These are phyloP conservation scores for Citrus trifoliata DNA, from an alignment of 345 rosid species.

Conservation along the genomic window DNA sequence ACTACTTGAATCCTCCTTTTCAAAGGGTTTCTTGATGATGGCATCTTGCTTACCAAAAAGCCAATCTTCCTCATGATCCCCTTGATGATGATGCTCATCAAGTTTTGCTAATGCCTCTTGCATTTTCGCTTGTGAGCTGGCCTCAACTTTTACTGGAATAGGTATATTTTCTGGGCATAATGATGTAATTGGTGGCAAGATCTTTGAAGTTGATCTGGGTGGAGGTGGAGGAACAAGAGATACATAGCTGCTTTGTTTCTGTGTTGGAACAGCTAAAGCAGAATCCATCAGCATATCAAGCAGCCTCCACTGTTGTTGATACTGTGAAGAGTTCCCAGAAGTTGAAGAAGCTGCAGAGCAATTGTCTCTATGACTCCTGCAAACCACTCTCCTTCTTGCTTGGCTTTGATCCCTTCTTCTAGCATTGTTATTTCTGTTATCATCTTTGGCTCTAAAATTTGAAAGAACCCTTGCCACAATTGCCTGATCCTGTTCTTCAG, in stretches of 20 bases:
- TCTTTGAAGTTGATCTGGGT: conserved; percentile 43
- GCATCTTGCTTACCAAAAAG: conserved; percentile 16
- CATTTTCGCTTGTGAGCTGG: conserved; percentile 22
- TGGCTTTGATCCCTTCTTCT: conserved; percentile 45
- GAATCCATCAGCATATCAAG: conserved; percentile 45
- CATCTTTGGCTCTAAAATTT: conserved; percentile 46
- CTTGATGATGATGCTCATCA: conserved; percentile 20
- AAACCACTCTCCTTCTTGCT: conserved; percentile 48
- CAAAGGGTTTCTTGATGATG: conserved; percentile 25
- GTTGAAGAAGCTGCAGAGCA: conserved; percentile 21
- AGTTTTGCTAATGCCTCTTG: conserved; percentile 1
- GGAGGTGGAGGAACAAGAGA: conserved; percentile 52
- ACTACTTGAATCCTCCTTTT: conserved; percentile 21
- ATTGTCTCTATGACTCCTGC: conserved; percentile 18
- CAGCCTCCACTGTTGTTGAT: conserved; percentile 44
- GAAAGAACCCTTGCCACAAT: conserved; percentile 56
- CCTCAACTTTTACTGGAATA: conserved; percentile 14
- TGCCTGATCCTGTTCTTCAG: conserved; percentile 53
- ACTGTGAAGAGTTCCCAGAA: conserved; percentile 15
- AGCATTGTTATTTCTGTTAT: conserved; percentile 16
- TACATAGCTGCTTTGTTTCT: conserved; percentile 39
- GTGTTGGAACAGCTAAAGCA: conserved; percentile 24
- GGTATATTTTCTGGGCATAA: conserved; percentile 4
- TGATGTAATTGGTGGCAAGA: conserved; percentile 27
- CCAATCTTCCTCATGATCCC: conserved; percentile 35